Base-by-base conservation (phyloP, 805 yeast species). In the Ogataea minuta region DNA sequence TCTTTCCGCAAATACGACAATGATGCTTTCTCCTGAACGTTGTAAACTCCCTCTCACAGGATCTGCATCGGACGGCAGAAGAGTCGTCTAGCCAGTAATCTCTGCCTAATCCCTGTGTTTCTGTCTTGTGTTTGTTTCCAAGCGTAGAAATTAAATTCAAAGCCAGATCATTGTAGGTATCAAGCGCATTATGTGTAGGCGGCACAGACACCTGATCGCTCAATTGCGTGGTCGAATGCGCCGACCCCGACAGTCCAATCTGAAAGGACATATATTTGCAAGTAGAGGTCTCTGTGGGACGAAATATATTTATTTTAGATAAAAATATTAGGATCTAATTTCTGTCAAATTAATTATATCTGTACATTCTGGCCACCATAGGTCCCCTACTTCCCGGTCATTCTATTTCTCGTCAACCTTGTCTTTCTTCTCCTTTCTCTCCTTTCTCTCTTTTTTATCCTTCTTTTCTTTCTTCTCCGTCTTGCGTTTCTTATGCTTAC, bases 11-110 rank as follows among this genome's bases (percentile, higher is more conserved):
- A 24, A 91, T 80, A 38, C 99, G 68, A 56, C 99, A 91, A 62
- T 91, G 99, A 58, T 91, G 99, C 49, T 86, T 84, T 50, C 99
- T 70, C 58, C 96, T 68, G 63, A 89, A 90, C 0, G 97, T 84
- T 1, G 84, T 77, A 56, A 91, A 91, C 3, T 78, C 76, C 39
- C 79, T 73, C 40, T 84, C 86, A 60, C 98, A 91, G 11, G 82
- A 72, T 42, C 88, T 78, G 55, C 99, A 91, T 46, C 88, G 93
- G 7, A 81, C 76, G 0, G 95, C 95, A 43, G 88, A 85, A 28
- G 91, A 85, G 64, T 91, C 97, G 53, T 90, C 88, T 87, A 91
- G 82, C 99, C 99, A 91, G 59, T 88, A 91, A 56, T 88, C 91
- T 43, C 76, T 75, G 2, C 84, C 79, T 4, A 82, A 70, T 1